Evolutionary conservation across 768 basidiomycete species (phyloP).

Genomic region (Russula sp.): DNA sequence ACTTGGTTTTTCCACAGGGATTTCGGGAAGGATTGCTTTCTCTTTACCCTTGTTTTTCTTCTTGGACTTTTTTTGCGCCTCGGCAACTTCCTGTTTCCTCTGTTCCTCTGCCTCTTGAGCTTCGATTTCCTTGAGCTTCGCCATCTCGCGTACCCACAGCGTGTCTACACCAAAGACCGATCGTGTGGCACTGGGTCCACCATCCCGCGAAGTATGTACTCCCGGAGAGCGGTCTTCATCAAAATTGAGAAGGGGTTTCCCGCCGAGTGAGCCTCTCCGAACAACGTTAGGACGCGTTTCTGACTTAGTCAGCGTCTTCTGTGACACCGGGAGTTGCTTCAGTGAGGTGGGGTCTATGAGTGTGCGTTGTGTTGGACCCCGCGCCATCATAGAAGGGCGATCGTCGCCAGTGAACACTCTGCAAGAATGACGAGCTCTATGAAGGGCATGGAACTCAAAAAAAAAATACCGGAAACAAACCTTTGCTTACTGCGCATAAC

Average conservation of each 20-base stretch:
- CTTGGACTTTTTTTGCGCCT: slow-evolving; percentile 33
- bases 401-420: slow-evolving; percentile 87
- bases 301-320: slow-evolving; percentile 37
- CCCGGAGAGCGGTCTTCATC: slow-evolving; percentile 40
- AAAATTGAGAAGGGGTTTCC: slow-evolving; percentile 63
- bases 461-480: slow-evolving; percentile 36
- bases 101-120: slow-evolving; percentile 53
- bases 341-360: slow-evolving; percentile 67
- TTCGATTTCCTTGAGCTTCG: slow-evolving; percentile 71
- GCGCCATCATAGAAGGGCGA: slow-evolving; percentile 90
- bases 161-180: slow-evolving; percentile 94
- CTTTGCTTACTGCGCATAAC: slow-evolving; percentile 78
- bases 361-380: slow-evolving; percentile 50
- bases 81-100: slow-evolving; percentile 41
- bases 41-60: slow-evolving; percentile 40
- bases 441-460: background rate
- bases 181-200: slow-evolving; percentile 34
- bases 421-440: background rate
- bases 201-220: slow-evolving; percentile 25
- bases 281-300: slow-evolving; percentile 35
- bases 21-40: slow-evolving; percentile 26
- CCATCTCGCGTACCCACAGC: slow-evolving; percentile 87
- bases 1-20: slow-evolving; percentile 3
- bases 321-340: slow-evolving; percentile 39
- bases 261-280: slow-evolving; percentile 44